phyloP scores from a whole-genome alignment of 345 rosid genomes.

The Hypericum perforatum region DNA sequence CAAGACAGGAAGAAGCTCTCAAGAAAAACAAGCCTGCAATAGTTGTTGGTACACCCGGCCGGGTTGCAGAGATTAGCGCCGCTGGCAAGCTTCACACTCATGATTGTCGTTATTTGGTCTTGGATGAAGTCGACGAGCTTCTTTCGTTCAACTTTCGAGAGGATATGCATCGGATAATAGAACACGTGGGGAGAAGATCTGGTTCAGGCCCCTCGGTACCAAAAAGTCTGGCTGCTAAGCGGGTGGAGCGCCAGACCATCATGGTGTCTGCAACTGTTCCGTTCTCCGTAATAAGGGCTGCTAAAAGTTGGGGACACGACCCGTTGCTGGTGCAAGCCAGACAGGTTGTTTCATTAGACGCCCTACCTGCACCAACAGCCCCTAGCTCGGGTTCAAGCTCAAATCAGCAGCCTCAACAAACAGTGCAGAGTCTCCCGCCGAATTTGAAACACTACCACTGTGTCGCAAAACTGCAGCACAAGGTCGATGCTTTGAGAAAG shows the following conservation, averaged over 20 bases:
- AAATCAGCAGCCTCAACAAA: slow-evolving; percentile 35
- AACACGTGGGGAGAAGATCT: slow-evolving; percentile 75
- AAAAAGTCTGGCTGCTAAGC: slow-evolving; percentile 24
- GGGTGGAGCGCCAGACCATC: slow-evolving; percentile 52
- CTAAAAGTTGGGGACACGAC: slow-evolving; percentile 74
- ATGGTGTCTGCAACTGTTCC: slow-evolving; percentile 96
- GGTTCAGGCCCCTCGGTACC: slow-evolving; percentile 30
- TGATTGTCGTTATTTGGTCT: slow-evolving; percentile 69
- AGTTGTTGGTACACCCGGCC: slow-evolving; percentile 90
- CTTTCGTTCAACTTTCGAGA: slow-evolving; percentile 85
- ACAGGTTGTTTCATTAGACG: slow-evolving; percentile 50
- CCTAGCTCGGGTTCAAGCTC: slow-evolving; percentile 35
- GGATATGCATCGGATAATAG: slow-evolving; percentile 76
- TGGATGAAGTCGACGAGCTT: slow-evolving; percentile 90
- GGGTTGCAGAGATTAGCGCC: slow-evolving; percentile 91
- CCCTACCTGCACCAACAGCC: slow-evolving; percentile 33
- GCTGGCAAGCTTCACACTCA: slow-evolving; percentile 88
- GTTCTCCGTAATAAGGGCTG: slow-evolving; percentile 79
- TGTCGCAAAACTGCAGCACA: slow-evolving; percentile 71
- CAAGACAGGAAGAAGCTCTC: slow-evolving; percentile 94
- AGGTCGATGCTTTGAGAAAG: slow-evolving; percentile 73
- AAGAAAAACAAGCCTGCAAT: slow-evolving; percentile 87
- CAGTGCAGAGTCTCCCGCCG: slow-evolving; percentile 75
- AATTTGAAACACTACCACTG: slow-evolving; percentile 70
- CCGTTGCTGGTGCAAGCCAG: slow-evolving; percentile 82